Base-by-base conservation (phyloP, 2,329 filamentous ascomycete species). In the Phyllosticta citribraziliensis region DNA sequence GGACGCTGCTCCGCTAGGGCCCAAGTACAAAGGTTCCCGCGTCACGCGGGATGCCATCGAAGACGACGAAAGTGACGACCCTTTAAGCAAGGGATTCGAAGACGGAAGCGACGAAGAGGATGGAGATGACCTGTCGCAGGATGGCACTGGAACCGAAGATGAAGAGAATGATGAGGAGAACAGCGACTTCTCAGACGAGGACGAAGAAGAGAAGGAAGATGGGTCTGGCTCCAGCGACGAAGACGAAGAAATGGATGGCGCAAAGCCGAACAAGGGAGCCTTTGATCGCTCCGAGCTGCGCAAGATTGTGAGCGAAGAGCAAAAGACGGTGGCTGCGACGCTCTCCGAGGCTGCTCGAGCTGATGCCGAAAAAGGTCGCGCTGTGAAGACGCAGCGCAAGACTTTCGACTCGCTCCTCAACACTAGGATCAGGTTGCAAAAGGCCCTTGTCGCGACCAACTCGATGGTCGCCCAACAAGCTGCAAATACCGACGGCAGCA, bases 381-480 rank as follows among this genome's bases (percentile, higher is more conserved):
- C 93, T 0, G 89, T 99, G 47, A 93, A 91, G 68, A 80, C 86
- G 62, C 94, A 99, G 75, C 85, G 91, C 57, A 87, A 87, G 64
- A 85, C 87, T 0, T 99, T 96, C 69, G 93, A 97, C 67, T 84
- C 89, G 0, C 83, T 97, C 0, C 82, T 99, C 33, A 96, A 96
- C 75, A 83, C 91, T 14, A 86, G 94, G 20, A 97, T 99, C 70
- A 89, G 93, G 63, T 77, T 99, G 19, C 95, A 99, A 73, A 97
- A 97, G 73, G 91, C 89, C 1, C 76, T 99, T 14, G 83, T 94
- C 17, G 87, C 89, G 0, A 84, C 87, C 25, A 97, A 97, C 73
- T 88, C 91, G 0, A 79, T 95, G 51, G 73, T 81, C 14, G 70
- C 67, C 2, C 67, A 73, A 64, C 64, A 66, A 4, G 65, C 68